Evolutionary conservation across 2,329 filamentous ascomycete genomes (phyloP).

Genomic region (Sclerotinia spermophila): DNA sequence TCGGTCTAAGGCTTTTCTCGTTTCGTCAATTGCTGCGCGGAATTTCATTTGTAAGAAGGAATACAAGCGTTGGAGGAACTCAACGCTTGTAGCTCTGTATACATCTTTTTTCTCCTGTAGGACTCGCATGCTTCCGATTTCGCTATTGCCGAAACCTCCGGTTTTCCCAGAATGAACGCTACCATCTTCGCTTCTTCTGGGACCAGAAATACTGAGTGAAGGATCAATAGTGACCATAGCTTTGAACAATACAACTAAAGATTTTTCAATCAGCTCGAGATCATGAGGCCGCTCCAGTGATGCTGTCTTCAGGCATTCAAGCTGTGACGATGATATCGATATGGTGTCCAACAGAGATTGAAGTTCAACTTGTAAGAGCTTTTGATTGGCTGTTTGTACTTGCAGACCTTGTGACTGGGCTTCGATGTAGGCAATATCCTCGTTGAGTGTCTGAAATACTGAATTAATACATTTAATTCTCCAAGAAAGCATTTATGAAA

Average conservation of each 20-base stretch:
- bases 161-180: conserved; percentile 37
- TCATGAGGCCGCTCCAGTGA: conserved; percentile 69
- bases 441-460: conserved; percentile 70
- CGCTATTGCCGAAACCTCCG: conserved; percentile 47
- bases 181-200: conserved; percentile 42
- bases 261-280: conserved; percentile 71
- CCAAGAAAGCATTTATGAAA: conserved; percentile 48
- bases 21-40: conserved; percentile 67
- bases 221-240: conserved; percentile 94
- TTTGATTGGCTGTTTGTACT: conserved; percentile 95
- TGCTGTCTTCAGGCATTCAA: conserved; percentile 69
- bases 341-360: conserved; percentile 87
- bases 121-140: conserved; percentile 79
- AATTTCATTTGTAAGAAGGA: conserved; percentile 82
- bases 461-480: conserved; percentile 27
- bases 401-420: conserved; percentile 95
- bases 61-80: conserved; percentile 75
- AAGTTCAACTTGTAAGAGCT: conserved; percentile 81
- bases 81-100: conserved; percentile 70
- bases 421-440: conserved; percentile 96
- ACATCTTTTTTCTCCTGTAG: conserved; percentile 92
- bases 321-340: conserved; percentile 73
- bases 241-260: conserved; percentile 79
- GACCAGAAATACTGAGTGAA: conserved; percentile 52
- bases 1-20: conserved; percentile 55